Evolutionary conservation across 2,329 filamentous ascomycete genomes (phyloP).

Genomic region (Coleophoma eucalyptorum): DNA sequence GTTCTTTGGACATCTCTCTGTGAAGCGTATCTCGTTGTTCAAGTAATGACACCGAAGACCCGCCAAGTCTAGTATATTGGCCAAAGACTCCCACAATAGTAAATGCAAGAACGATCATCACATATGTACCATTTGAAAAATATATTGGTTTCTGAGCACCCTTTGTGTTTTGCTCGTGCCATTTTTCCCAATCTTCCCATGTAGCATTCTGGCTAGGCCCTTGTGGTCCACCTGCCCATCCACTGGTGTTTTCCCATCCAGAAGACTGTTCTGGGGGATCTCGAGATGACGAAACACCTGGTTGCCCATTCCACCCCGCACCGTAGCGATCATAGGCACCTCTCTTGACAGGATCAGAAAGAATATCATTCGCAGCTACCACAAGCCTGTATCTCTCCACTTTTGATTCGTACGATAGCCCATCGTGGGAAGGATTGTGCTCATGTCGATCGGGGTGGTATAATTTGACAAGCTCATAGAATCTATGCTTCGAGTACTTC

Average conservation of each 20-base stretch:
- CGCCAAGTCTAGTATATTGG: constrained; percentile 67
- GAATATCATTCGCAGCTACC: constrained; percentile 81
- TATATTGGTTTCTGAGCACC: constrained; percentile 52
- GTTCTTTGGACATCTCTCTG: constrained; percentile 60
- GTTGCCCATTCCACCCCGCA: constrained; percentile 67
- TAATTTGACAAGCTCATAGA: constrained; percentile 88
- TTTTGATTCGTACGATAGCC: constrained; percentile 56
- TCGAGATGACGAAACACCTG: constrained; percentile 25
- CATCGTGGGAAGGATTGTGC: constrained; percentile 32
- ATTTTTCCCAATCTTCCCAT: constrained; percentile 96
- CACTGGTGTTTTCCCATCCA: constrained; percentile 16
- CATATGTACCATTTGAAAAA: constrained; percentile 78
- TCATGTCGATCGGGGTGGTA: constrained; percentile 81
- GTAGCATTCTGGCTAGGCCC: constrained; percentile 73
- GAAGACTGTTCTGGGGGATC: constrained; percentile 21
- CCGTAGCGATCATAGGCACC: constrained; percentile 80
- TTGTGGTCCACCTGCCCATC: constrained; percentile 20
- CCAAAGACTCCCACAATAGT: constrained; percentile 67
- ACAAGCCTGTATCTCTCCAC: constrained; percentile 90
- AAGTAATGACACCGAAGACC: constrained; percentile 57
- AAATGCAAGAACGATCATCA: constrained; percentile 65
- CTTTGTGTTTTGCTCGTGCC: constrained; percentile 53
- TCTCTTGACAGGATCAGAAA: constrained; percentile 76
- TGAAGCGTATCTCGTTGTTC: constrained; percentile 64
- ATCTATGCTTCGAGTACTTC: constrained; percentile 77